Evolutionary conservation across 139 green algal genomes (phyloP).

Genomic region (Limnomonas spitsbergensis): DNA sequence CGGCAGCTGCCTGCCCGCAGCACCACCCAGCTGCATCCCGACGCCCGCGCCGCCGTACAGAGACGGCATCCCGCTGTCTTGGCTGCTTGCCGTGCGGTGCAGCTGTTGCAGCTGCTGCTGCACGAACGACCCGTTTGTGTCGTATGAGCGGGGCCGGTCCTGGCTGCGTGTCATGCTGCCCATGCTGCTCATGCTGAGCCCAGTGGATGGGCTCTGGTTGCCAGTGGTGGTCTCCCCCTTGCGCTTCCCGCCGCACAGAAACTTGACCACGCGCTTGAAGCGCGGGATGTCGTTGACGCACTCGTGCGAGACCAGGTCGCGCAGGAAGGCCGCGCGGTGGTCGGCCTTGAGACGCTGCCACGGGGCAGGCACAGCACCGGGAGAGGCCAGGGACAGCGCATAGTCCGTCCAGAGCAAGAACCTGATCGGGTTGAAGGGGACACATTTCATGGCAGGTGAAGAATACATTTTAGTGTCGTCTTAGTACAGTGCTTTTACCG

Average conservation of each 20-base stretch:
- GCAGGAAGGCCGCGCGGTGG: background rate
- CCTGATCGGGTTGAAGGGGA: no score
- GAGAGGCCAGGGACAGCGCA: background rate
- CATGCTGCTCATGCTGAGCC: background rate
- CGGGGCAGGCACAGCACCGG: background rate
- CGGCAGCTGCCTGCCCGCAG: no score
- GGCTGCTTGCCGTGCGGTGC: background rate
- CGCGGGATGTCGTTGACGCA: slow-evolving; percentile 7
- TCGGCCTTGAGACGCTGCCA: slow-evolving; percentile 10
- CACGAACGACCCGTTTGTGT: no score
- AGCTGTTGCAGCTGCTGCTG: background rate
- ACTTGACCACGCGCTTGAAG: slow-evolving; percentile 21
- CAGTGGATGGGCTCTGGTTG: no score
- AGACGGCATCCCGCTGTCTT: no score
- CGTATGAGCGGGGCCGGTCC: no score
- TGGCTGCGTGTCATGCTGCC: no score
- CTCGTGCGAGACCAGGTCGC: slow-evolving; percentile 13
- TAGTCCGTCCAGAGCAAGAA: background rate
- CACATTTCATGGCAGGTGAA: no score
- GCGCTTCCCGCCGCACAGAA: slow-evolving; percentile 12
- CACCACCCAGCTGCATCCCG: no score
- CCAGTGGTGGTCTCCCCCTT: background rate
- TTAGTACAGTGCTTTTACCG: no score
- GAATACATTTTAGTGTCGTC: no score
- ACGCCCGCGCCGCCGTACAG: no score